Evolutionary conservation across 331 rosid species (phyloP), one percentile per base, ranked within the genome.

Genomic region (Quercus lobata): DNA sequence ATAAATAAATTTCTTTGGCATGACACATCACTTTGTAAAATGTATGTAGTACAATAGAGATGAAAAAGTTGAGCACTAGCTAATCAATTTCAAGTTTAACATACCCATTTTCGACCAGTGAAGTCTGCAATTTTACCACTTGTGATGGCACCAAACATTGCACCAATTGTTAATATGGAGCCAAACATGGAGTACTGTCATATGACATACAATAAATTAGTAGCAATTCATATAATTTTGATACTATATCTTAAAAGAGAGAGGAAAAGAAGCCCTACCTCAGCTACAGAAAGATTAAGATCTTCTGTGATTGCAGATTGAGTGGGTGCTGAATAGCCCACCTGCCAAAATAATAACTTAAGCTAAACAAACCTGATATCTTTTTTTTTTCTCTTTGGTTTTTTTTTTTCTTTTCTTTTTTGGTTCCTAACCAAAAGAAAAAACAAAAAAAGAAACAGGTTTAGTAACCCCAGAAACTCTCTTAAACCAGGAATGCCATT

Each of bases 111-210:
- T 32, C 97, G 75, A 30, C 98, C 94, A 27, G 86, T 79, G 78
- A 88, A 84, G 79, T 94, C 98, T 5, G 97, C 79, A 62, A 92
- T 76, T 54, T 83, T 49, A 27, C 97, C 98, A 69, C 97, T 90
- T 32, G 97, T 82, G 76, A 87, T 75, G 30, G 94, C 97, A 5
- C 98, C 97, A 54, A 94, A 74, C 98, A 92, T 89, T 68, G 96
- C 98, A 73, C 97, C 98, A 87, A 94, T 89, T 12, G 98, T 94
- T 69, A 91, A 69, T 73, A 94, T 82, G 35, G 98, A 92, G 66
- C 98, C 97, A 90, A 94, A 94, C 90, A 86, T 71, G 65, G 98
- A 92, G 83, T 88, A 94, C 98, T 94, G 92, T 83, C 82, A 78
- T 69, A 16, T 8, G 52, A 21, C 21, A 35, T 72, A 17, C 29